A percentile compares a stretch with the other conserved stretches of the same genome.
Conservation (phyloP, 2,329 filamentous ascomycete species). For the Amphichorda felina region DNA sequence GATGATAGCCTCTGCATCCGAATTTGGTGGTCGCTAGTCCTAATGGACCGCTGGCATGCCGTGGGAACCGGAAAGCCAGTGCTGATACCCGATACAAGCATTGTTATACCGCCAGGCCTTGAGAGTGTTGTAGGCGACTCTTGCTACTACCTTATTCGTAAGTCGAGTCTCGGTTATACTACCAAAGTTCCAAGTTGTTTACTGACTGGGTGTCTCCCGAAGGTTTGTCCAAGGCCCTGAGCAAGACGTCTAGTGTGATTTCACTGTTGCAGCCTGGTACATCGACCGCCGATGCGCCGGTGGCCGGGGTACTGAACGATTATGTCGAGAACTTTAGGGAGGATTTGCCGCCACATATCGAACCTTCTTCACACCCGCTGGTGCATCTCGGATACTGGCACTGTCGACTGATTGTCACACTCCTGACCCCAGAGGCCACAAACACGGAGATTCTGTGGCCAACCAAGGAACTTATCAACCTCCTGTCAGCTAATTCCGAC, state of each 20-base stretch:
- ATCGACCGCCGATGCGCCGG: slow-evolving; percentile 18
- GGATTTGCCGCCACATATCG: slow-evolving; percentile 45
- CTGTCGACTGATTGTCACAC: slow-evolving; percentile 49
- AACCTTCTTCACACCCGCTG: slow-evolving; percentile 37
- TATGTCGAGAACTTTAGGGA: slow-evolving; percentile 51
- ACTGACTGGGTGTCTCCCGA: not conserved
- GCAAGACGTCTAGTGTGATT: slow-evolving; percentile 23
- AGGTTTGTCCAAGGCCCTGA: slow-evolving; percentile 47
- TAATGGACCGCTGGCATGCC: slow-evolving; percentile 64
- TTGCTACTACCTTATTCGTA: slow-evolving; percentile 53
- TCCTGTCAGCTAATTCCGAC: slow-evolving; percentile 42
- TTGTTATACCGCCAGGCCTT: slow-evolving; percentile 48
- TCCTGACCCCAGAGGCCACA: slow-evolving; percentile 43
- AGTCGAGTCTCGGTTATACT: slow-evolving; percentile 20
- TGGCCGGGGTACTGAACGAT: slow-evolving; percentile 21
- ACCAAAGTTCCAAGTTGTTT: slow-evolving; percentile 1
- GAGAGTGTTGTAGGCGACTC: slow-evolving; percentile 48
- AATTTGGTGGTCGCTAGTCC: slow-evolving; percentile 61
- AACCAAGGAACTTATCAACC: slow-evolving; percentile 43
- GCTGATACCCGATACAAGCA: slow-evolving; percentile 49
- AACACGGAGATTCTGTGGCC: slow-evolving; percentile 48
- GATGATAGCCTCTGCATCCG: slow-evolving; percentile 51
- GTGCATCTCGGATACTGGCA: slow-evolving; percentile 62
- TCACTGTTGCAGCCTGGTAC: slow-evolving; percentile 21
- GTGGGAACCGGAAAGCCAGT: slow-evolving; percentile 51